These are phyloP conservation scores for Brasilioporus rufonigricans DNA, from an alignment of 768 basidiomycete genomes.

Conservation along the genomic window DNA sequence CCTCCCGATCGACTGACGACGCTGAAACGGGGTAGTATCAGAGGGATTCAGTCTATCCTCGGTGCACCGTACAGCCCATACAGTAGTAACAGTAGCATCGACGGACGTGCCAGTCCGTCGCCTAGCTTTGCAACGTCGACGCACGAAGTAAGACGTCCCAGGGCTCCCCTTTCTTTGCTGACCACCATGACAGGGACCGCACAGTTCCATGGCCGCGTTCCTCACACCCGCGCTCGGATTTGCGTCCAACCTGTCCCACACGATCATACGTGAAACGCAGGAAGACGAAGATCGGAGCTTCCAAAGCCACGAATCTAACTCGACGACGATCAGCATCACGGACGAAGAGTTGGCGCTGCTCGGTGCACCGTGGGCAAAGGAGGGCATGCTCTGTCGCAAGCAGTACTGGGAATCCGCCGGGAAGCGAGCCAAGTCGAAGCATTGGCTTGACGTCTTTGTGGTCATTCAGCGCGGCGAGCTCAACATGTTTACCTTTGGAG, in stretches of 20 bases:
- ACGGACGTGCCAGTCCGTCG: slow-evolving; percentile 91
- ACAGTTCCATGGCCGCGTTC: slow-evolving; percentile 66
- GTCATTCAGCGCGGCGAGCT: slow-evolving; percentile 95
- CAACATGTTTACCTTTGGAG: slow-evolving; percentile 95
- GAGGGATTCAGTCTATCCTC: slow-evolving; percentile 81
- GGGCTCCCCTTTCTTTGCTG: slow-evolving; percentile 1
- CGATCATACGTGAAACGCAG: slow-evolving; percentile 92
- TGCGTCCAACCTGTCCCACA: slow-evolving; percentile 92
- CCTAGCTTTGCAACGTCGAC: slow-evolving; percentile 89
- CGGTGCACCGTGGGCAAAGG: slow-evolving; percentile 98
- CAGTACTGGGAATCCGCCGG: slow-evolving; percentile 88
- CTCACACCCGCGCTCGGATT: slow-evolving; percentile 90
- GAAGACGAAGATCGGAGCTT: slow-evolving; percentile 80
- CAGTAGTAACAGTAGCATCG: slow-evolving; percentile 78
- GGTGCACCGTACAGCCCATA: slow-evolving; percentile 74
- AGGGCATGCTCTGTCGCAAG: slow-evolving; percentile 93
- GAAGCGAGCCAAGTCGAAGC: slow-evolving; percentile 83
- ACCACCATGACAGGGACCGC: slow-evolving; percentile 43
- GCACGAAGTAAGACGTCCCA: slow-evolving; percentile 56
- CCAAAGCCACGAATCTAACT: slow-evolving; percentile 59
- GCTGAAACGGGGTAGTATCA: slow-evolving; percentile 88
- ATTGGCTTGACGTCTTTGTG: slow-evolving; percentile 93
- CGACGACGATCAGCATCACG: slow-evolving; percentile 80
- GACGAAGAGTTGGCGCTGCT: slow-evolving; percentile 95
- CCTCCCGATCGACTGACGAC: slow-evolving; percentile 70